Evolutionary conservation across 148 eudicot genomes (phyloP), one percentile per base, ranked within the genome.

Genomic region (Simmondsia chinensis): DNA sequence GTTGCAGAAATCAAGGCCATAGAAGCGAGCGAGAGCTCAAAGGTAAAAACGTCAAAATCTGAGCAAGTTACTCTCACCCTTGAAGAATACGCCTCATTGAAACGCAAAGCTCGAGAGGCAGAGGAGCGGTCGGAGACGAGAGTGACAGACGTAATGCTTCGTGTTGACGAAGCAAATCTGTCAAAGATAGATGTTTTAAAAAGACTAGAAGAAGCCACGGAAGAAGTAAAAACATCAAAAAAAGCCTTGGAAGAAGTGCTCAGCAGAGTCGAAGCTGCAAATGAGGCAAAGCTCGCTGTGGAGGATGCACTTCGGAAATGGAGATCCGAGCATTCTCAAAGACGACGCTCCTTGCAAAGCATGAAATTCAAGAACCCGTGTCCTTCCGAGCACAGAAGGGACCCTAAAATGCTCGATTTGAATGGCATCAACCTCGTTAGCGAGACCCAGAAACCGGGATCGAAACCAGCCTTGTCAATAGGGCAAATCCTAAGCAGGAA

Each of bases 401-500:
- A 77, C 24, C 46, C 75, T 4, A 46, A 32, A 19, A 56, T 69
- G 61, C 59, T 75, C 56, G 94, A 84, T 57, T 64, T 69, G 16
- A 77, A 73, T 37, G 89, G 85, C 2, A 11, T 66, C 29, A 48
- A 50, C 46, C 54, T 85, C 29, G 62, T 31, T 0, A 43, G 44
- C 20, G 75, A 69, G 24, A 68, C 53, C 4, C 2, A 57, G 4
- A 48, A 60, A 30, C 83, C 94, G 0, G 75, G 57, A 13, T 56
- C 82, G 49, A 79, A 68, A 56, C 43, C 89, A 3, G 74, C 82
- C 0, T 57, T 86, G 56, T 93, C 99, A 26, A 93, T 86, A 0
- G 99, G 99, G 43, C 96, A 93, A 50, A 93, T 93, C 35, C 69
- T 93, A 59, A 93, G 83, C 69, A 64, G 78, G 55, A 93, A 93